Base-by-base conservation (phyloP, 495 filamentous ascomycete genomes). In the Letharia lupina region DNA sequence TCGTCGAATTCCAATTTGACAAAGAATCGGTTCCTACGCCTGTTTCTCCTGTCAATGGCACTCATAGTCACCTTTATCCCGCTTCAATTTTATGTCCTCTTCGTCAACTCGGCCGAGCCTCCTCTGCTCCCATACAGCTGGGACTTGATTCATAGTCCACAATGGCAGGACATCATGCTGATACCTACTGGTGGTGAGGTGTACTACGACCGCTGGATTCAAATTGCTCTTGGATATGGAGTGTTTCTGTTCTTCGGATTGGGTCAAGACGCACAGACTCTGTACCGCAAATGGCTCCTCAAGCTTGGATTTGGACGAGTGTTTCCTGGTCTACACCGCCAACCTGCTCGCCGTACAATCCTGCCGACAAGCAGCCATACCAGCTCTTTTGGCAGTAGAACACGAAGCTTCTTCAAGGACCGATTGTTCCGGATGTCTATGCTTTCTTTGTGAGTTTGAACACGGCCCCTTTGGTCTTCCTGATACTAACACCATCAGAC, bases 231-330 rank as follows among this genome's bases (percentile, higher is more conserved):
- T 2, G 83, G 83, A 0, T 79, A 87, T 57, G 67, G 86, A 58
- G 79, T 91, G 18, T 90, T 95, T 69, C 64, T 85, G 47, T 88
- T 92, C 79, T 96, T 96, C 71, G 94, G 94, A 40, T 83, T 88
- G 20, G 91, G 90, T 20, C 78, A 77, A 31, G 93, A 96, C 65
- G 90, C 89, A 6, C 75, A 82, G n/a, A 81, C 81, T 56, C 85
- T 89, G 75, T 96, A 97, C 73, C 81, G 84, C 62, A 72, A 71
- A 5, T 79, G 82, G 67, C 76, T 87, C 5, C 71, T 80, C 40
- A 71, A 65, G 15, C 8, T 84, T 28, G 83, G 86, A 1, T 67
- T 89, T 23, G 83, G 76, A 16, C 79, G 73, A 45, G 65, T 77
- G 59, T 81, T 82, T 67, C 80, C 82, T 8, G 72, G 70, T 48